Evolutionary conservation across 345 rosid species (phyloP).

Genomic region (Carallia pectinifolia): DNA sequence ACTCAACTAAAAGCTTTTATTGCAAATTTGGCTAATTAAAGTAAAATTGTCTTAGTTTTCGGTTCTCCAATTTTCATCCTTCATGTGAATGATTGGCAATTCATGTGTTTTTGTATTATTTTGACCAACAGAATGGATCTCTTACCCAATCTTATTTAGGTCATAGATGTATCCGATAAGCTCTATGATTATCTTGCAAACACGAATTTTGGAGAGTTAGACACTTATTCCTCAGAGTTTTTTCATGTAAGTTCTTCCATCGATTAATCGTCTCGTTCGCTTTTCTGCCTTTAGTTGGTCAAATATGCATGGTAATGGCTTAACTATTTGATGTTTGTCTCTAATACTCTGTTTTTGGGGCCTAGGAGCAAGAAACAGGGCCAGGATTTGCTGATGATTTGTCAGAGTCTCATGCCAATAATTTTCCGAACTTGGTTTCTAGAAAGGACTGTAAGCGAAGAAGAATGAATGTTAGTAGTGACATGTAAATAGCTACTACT

Average conservation of each 20-base stretch:
- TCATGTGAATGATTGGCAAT: neutral
- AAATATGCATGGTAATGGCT: too few species aligned
- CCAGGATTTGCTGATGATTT: conserved; percentile 34
- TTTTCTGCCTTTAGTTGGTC: neutral
- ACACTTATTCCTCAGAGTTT: conserved; percentile 28
- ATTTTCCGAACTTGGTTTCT: conserved; percentile 21
- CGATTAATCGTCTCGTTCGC: conserved; percentile 11
- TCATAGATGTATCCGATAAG: conserved; percentile 61
- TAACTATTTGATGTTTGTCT: neutral
- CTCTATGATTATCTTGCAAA: conserved; percentile 52
- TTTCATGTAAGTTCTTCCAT: conserved; percentile 50
- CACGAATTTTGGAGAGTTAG: conserved; percentile 45
- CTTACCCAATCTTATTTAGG: conserved; percentile 32
- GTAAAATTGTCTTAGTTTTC: neutral
- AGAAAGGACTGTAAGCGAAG: conserved; percentile 45
- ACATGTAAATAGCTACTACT: conserved; percentile 37
- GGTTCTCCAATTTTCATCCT: neutral
- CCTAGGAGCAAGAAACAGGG: conserved; percentile 40
- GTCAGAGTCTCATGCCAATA: neutral
- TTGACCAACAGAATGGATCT: neutral
- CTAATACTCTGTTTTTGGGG: conserved; percentile 14
- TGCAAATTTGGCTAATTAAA: too few species aligned
- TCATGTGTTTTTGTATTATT: neutral
- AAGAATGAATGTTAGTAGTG: conserved; percentile 30
- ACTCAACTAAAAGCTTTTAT: too few species aligned